These are phyloP conservation scores for Pyrrhoderma lamaoense DNA, from an alignment of 1,284 basidiomycete genomes.

Conservation along the genomic window DNA sequence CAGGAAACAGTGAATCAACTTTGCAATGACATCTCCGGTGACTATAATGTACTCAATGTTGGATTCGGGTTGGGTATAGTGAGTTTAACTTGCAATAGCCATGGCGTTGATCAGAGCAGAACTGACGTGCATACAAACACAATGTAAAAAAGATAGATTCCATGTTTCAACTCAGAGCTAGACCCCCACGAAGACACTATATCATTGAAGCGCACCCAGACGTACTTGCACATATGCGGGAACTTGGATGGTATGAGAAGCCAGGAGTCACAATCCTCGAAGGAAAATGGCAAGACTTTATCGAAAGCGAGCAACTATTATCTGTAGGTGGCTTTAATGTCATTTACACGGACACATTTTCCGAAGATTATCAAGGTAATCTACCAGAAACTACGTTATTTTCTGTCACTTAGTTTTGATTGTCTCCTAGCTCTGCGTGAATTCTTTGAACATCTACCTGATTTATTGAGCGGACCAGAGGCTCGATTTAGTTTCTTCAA, in stretches of 20 bases:
- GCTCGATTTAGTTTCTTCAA: slow-evolving; percentile 96
- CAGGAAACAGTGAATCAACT: slow-evolving; percentile 58
- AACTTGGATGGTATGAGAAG: slow-evolving; percentile 69
- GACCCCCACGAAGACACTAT: slow-evolving; percentile 66
- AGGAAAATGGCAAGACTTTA: slow-evolving; percentile 87
- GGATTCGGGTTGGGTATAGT: slow-evolving; percentile 96
- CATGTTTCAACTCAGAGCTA: slow-evolving; percentile 65
- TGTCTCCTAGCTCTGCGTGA: slow-evolving; percentile 68
- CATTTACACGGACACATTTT: slow-evolving; percentile 94
- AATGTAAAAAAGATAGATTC: slow-evolving; percentile 75
- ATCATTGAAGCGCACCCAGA: slow-evolving; percentile 96
- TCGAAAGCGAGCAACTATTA: slow-evolving; percentile 50
- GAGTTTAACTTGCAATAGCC: slow-evolving; percentile 28
- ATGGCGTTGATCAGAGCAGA: too few species aligned
- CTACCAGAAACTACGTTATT: too few species aligned
- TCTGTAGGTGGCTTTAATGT: slow-evolving; percentile 74
- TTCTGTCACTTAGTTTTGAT: slow-evolving; percentile 9
- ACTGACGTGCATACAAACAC: too few species aligned
- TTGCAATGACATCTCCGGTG: slow-evolving; percentile 44
- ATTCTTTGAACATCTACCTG: slow-evolving; percentile 82
- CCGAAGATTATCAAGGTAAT: slow-evolving; percentile 79
- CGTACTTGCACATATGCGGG: slow-evolving; percentile 73
- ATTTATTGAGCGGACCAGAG: slow-evolving; percentile 70
- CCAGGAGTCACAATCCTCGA: slow-evolving; percentile 78
- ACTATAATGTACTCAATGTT: slow-evolving; percentile 71